Percentiles rank a stretch among this genome's conserved stretches.
These are phyloP conservation scores for Paradendryphiella salina DNA, from an alignment of 2,329 filamentous ascomycete species.

Conservation along the genomic window DNA sequence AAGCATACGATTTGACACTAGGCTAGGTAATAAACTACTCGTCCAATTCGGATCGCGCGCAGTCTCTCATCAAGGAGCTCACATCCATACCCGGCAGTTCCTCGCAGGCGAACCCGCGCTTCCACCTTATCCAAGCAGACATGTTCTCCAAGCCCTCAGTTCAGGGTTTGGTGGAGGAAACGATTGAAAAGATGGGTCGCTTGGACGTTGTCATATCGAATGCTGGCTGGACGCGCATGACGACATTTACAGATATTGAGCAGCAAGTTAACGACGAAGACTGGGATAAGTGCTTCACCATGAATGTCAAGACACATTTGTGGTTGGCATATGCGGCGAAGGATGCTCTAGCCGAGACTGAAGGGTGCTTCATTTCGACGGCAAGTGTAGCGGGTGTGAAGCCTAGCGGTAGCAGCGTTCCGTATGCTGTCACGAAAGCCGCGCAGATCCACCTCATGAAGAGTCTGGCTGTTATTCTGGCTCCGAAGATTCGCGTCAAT, in stretches of 20 bases:
- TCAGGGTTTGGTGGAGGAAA: conserved; percentile 50
- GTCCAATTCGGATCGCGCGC: conserved; percentile 50
- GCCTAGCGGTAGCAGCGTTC: conserved; percentile 66
- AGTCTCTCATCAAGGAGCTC: conserved; percentile 49
- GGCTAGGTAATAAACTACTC: conserved; percentile 54
- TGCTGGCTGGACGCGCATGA: conserved; percentile 67
- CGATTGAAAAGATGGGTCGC: conserved; percentile 51
- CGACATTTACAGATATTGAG: conserved; percentile 61
- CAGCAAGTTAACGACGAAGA: conserved; percentile 62
- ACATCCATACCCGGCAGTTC: conserved; percentile 42
- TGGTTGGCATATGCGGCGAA: conserved; percentile 61
- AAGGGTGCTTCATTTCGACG: conserved; percentile 66
- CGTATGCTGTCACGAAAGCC: conserved; percentile 78
- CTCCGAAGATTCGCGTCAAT: conserved; percentile 65
- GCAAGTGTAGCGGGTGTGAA: conserved; percentile 67
- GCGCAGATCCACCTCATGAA: conserved; percentile 70
- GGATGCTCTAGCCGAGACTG: conserved; percentile 61
- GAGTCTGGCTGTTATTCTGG: conserved; percentile 64
- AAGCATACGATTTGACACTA: neutral
- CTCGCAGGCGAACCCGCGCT: conserved; percentile 39
- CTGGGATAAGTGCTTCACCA: conserved; percentile 67
- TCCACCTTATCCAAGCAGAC: conserved; percentile 53
- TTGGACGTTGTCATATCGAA: conserved; percentile 54
- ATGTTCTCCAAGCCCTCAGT: conserved; percentile 50
- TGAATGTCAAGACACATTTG: conserved; percentile 61